A percentile compares a stretch with the other conserved stretches of the same genome.
Evolutionary conservation across 2,329 filamentous ascomycete genomes (phyloP).

Genomic region (Trichoderma gracile): DNA sequence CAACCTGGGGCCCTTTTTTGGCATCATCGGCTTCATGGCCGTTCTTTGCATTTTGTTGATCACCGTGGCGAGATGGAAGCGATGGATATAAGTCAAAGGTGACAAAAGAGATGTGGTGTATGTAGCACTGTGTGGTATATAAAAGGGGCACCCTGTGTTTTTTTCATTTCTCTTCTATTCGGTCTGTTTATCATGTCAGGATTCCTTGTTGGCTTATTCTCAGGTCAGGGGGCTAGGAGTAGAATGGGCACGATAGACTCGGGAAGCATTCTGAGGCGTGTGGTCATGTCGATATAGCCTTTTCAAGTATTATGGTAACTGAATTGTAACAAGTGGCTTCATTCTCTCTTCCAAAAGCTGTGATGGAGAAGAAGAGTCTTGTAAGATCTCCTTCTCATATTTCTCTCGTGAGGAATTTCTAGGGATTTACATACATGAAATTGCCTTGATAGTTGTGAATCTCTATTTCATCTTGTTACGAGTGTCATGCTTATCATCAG

Average conservation of each 20-base stretch:
- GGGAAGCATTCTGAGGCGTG: constrained; percentile 21
- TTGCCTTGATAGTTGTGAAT: too few species aligned
- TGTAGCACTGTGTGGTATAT: constrained; percentile 4
- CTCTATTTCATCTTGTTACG: too few species aligned
- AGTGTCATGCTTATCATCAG: too few species aligned
- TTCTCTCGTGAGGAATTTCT: too few species aligned
- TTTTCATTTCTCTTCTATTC: not conserved
- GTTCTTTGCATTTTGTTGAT: constrained; percentile 52
- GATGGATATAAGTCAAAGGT: constrained; percentile 56
- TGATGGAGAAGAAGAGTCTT: too few species aligned
- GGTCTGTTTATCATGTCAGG: not conserved
- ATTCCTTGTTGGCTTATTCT: not conserved
- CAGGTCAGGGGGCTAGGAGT: not conserved
- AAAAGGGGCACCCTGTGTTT: not conserved
- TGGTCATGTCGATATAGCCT: constrained; percentile 14
- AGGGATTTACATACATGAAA: too few species aligned
- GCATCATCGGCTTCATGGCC: constrained; percentile 55
- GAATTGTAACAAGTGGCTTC: not conserved
- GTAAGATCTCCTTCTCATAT: too few species aligned
- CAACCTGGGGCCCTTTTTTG: constrained; percentile 57
- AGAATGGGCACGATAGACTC: constrained; percentile 23
- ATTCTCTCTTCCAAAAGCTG: too few species aligned
- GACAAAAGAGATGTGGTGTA: too few species aligned
- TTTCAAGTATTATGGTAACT: not conserved
- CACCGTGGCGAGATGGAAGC: constrained; percentile 47